These are phyloP conservation scores for Entomortierella parvispora DNA, from an alignment of 192 early-diverging fungal genomes.

Conservation along the genomic window DNA sequence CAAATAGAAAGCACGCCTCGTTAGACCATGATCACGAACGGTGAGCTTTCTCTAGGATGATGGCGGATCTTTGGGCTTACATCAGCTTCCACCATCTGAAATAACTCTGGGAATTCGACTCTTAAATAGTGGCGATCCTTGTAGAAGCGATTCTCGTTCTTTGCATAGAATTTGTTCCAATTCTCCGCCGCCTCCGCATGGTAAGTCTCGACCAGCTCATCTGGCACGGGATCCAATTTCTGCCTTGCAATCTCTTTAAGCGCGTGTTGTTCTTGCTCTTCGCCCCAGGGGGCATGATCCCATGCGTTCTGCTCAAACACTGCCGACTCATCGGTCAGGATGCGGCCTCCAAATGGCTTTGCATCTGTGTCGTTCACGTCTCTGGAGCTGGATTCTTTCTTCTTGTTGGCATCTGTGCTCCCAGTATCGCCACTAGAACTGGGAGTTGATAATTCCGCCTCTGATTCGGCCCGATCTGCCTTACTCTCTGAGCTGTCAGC, in stretches of 20 bases:
- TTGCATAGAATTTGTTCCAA: conserved; percentile 87
- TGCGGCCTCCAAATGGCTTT: conserved; percentile 78
- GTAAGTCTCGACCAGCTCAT: conserved; percentile 60
- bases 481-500: too few species aligned
- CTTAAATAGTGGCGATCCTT: conserved; percentile 97
- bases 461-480: too few species aligned
- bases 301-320: conserved; percentile 96
- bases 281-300: conserved; percentile 94
- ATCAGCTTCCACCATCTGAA: conserved; percentile 55
- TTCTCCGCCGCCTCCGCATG: conserved; percentile 62
- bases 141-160: conserved; percentile 92
- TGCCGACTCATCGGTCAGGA: conserved; percentile 74
- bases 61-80: conserved; percentile 33
- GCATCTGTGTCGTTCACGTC: conserved; percentile 23
- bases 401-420: conserved; percentile 10
- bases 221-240: conserved; percentile 71
- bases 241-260: conserved; percentile 80
- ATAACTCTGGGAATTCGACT: conserved; percentile 94
- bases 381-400: conserved; percentile 37
- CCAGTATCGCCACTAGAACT: neutral
- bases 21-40: conserved; percentile 31
- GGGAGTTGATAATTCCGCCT: too few species aligned
- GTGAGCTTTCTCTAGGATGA: neutral
- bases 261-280: conserved; percentile 85
- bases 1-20: too few species aligned